Base-by-base conservation (phyloP, 257 asterid species). In the Echium plantagineum region DNA sequence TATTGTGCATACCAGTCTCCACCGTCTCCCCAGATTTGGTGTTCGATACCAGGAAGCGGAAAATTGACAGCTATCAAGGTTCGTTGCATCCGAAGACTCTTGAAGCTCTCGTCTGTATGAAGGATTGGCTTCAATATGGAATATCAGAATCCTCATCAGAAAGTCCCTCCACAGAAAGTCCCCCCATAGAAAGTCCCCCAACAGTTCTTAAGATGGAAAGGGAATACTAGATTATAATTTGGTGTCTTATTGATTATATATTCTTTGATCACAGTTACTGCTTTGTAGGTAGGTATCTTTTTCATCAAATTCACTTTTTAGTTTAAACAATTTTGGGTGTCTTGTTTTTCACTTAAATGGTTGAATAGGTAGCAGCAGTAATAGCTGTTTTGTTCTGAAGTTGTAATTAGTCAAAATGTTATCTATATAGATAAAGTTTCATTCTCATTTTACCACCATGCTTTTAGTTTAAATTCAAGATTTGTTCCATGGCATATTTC, bases 61-160 rank as follows among this genome's bases (percentile, higher is more conserved):
- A 69, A 77, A 46, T 85, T 67, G 94, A 79, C 51, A 57, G 72
- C 48, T 52, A 66, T 20, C 68, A 67, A 13, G 80, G 94, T 64
- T 76, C 83, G 0, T 69, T 91, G 67, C 77, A 71, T 47, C 84
- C 88, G 0, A 19, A 55, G 2, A 80, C 78, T 3, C 51, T 85
- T 2, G 78, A 91, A 77, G 95, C 96, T 21, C 63, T 88, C 18
- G 38, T 84, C 21, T 91, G 94, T 68, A 61, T 88, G 0, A 88
- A 85, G 74, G 96, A 91, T 67, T 91, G 98, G 98, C 79, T 87
- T 63, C 82, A 65, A 59, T 72, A 74, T 60, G 71, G 66, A 32
- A 57, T 77, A 46, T 59, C 70, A 22, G 77, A 66, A 10, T n/a
- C 7, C n/a, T 56, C 15, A 6, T 15, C 38, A 13, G 60, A 19